Conservation (phyloP, 1,139 yeast species). For the Candida neerlandica region DNA sequence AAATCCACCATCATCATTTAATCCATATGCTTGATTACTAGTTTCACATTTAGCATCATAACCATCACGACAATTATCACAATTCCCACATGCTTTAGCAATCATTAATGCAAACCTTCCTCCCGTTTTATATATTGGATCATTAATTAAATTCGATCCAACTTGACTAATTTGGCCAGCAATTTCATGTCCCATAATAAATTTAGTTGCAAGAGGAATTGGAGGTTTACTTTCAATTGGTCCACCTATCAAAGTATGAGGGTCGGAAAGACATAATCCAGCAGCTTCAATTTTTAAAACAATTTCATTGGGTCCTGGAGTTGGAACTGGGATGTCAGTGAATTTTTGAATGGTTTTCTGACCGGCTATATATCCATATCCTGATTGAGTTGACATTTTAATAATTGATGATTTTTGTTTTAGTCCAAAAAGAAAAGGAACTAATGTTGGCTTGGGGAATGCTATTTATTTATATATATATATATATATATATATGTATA, state of each 20-base stretch:
- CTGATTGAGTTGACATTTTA: conserved; percentile 19
- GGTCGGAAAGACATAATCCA: conserved; percentile 56
- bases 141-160: conserved; percentile 35
- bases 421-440: not conserved
- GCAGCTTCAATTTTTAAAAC: conserved; percentile 53
- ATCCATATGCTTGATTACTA: conserved; percentile 37
- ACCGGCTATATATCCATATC: conserved; percentile 29
- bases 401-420: not conserved
- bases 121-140: conserved; percentile 35
- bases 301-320: conserved; percentile 39
- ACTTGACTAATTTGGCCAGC: conserved; percentile 50
- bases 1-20: conserved; percentile 53
- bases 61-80: conserved; percentile 47
- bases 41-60: conserved; percentile 40
- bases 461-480: not conserved
- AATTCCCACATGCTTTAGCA: conserved; percentile 45
- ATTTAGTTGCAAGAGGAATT: conserved; percentile 25
- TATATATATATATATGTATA: no score
- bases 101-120: conserved; percentile 40
- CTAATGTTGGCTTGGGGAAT: no score
- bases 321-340: conserved; percentile 36
- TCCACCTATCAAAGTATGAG: conserved; percentile 42
- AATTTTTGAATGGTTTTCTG: conserved; percentile 23
- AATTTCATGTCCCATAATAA: conserved; percentile 61
- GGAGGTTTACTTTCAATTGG: conserved; percentile 21